Conservation (phyloP, 805 yeast genomes). For the Metschnikowia peoriensis region DNA sequence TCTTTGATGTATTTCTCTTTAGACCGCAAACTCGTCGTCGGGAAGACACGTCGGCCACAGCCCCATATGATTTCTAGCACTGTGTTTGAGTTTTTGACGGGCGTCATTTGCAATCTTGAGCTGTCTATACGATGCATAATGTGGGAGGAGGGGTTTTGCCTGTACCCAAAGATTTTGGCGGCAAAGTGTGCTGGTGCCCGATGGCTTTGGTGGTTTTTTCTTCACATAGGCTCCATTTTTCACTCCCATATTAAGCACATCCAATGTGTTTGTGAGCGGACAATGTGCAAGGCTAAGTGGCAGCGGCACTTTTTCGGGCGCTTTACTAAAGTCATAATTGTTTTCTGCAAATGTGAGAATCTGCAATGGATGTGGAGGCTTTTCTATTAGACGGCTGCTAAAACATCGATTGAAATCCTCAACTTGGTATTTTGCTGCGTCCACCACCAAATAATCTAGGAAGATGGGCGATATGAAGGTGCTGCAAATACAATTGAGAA, state of each 20-base stretch:
- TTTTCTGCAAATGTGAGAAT: constrained; percentile 23
- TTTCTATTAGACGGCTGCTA: constrained; percentile 17
- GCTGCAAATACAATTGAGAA: constrained; percentile 48
- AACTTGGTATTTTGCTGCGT: constrained; percentile 25
- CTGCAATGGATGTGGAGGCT: constrained; percentile 16
- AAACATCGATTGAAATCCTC: constrained; percentile 45
- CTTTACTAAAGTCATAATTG: constrained; percentile 26
- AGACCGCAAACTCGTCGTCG: constrained; percentile 2
- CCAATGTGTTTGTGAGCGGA: constrained; percentile 22
- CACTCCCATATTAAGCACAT: constrained; percentile 56
- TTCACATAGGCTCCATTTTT: constrained; percentile 56
- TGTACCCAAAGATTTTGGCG: constrained; percentile 22
- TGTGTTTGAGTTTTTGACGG: constrained; percentile 30
- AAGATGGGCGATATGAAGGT: constrained; percentile 32
- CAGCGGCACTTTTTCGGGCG: constrained; percentile 23
- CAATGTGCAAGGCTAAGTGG: constrained; percentile 31
- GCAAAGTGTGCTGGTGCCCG: constrained; percentile 44
- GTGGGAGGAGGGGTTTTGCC: constrained; percentile 5
- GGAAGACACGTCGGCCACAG: constrained; percentile 42
- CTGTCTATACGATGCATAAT: constrained; percentile 15
- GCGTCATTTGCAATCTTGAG: constrained; percentile 19
- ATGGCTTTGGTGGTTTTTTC: constrained; percentile 40
- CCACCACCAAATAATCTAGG: constrained; percentile 52
- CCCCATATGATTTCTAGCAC: constrained; percentile 31
- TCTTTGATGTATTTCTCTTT: background rate